Percentiles rank a stretch among this genome's conserved stretches.
These are phyloP conservation scores for Apiotrichum domesticum DNA, from an alignment of 1,284 basidiomycete species.

Conservation along the genomic window DNA sequence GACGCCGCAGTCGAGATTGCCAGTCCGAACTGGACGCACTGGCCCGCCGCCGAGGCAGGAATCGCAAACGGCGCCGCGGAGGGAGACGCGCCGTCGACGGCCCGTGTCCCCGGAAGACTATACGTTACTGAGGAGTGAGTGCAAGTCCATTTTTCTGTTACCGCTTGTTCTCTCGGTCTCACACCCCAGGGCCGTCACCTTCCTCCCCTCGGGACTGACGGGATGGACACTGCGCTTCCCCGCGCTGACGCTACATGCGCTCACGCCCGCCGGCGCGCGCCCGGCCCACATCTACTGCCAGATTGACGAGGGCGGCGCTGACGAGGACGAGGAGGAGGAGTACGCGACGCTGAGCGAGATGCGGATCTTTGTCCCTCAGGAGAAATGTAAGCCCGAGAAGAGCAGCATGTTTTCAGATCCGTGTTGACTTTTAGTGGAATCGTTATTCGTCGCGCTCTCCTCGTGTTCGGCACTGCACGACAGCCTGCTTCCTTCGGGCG, in stretches of 20 bases:
- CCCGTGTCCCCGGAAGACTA: slow-evolving; percentile 56
- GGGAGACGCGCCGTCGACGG: background rate
- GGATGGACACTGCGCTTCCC: slow-evolving; percentile 79
- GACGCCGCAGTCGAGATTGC: slow-evolving; percentile 63
- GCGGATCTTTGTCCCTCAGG: slow-evolving; percentile 59
- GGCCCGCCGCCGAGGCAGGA: background rate
- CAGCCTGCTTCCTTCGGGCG: slow-evolving; percentile 54
- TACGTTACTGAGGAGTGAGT: slow-evolving; percentile 75
- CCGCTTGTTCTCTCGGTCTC: background rate
- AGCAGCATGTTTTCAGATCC: too few species aligned
- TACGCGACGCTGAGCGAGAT: slow-evolving; percentile 65
- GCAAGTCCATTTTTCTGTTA: background rate
- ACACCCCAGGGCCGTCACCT: slow-evolving; percentile 60
- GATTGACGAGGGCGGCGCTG: slow-evolving; percentile 57
- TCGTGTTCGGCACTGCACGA: slow-evolving; percentile 85
- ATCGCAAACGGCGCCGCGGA: background rate
- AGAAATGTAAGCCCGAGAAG: slow-evolving; percentile 55
- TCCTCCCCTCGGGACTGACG: slow-evolving; percentile 55
- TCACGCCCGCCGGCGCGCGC: slow-evolving; percentile 57
- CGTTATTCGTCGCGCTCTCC: slow-evolving; percentile 82
- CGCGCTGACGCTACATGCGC: slow-evolving; percentile 77
- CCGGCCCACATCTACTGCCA: slow-evolving; percentile 79
- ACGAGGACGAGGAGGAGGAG: slow-evolving; percentile 50
- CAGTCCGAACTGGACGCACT: slow-evolving; percentile 56
- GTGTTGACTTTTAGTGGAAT: slow-evolving; percentile 58